Evolutionary conservation across 768 basidiomycete genomes (phyloP).

Genomic region (Macrolepiota fuliginosa): DNA sequence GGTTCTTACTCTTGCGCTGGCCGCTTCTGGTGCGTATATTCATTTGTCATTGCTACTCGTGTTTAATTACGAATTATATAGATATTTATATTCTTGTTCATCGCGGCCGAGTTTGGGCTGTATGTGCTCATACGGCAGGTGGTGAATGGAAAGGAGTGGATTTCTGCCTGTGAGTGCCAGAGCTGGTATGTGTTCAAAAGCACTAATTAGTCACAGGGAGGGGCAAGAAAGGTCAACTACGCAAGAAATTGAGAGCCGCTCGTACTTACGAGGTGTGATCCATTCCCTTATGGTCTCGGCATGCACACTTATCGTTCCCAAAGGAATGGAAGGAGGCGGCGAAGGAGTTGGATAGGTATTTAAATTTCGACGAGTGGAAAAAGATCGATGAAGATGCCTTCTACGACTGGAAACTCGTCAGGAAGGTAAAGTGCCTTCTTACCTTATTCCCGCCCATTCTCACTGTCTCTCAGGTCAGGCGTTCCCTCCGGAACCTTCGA

Average conservation of each 20-base stretch:
- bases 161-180: slow-evolving; percentile 69
- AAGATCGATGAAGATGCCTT: slow-evolving; percentile 80
- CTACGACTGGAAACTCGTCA: slow-evolving; percentile 88
- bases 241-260: slow-evolving; percentile 73
- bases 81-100: slow-evolving; percentile 82
- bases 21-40: slow-evolving; percentile 65
- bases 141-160: slow-evolving; percentile 93
- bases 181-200: neutral
- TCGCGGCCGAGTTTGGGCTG: slow-evolving; percentile 77
- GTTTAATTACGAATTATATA: slow-evolving; percentile 27
- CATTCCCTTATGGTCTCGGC: neutral
- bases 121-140: slow-evolving; percentile 89
- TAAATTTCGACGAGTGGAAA: slow-evolving; percentile 92
- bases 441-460: neutral
- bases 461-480: slow-evolving; percentile 54
- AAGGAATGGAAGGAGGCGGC: slow-evolving; percentile 91
- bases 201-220: slow-evolving; percentile 52
- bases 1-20: slow-evolving; percentile 82
- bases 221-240: slow-evolving; percentile 76
- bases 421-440: slow-evolving; percentile 46
- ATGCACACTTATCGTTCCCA: neutral
- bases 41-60: neutral
- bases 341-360: slow-evolving; percentile 69
- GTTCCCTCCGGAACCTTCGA: slow-evolving; percentile 68
- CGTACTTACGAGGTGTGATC: slow-evolving; percentile 63